Evolutionary conservation across 129 eudicot genomes (phyloP).

Genomic region (Chrysanthemum seticuspe): DNA sequence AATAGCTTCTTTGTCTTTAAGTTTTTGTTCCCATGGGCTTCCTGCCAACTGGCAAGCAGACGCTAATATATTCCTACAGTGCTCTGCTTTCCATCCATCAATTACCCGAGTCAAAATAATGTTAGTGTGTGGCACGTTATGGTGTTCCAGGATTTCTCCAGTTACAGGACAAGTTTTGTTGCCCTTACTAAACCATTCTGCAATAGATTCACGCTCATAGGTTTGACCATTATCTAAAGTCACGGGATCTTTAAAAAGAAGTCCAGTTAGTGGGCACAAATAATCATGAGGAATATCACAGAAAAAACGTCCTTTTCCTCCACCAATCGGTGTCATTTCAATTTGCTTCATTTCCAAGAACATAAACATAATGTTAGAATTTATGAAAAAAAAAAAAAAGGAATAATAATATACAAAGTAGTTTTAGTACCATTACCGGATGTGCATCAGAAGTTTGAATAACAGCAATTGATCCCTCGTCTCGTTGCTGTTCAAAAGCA

Average conservation of each 20-base stretch:
- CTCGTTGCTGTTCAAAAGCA: background rate
- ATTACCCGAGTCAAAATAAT: background rate
- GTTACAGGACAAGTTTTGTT: constrained; percentile 10
- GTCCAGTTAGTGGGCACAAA: background rate
- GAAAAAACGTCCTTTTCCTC: background rate
- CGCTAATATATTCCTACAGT: background rate
- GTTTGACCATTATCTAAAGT: constrained; percentile 10
- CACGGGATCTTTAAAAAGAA: constrained; percentile 1
- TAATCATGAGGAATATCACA: constrained; percentile 3
- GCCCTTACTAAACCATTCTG: constrained; percentile 10
- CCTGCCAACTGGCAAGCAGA: constrained; percentile 6
- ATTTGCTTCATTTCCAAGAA: constrained; percentile 1
- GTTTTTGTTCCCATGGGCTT: constrained; percentile 2
- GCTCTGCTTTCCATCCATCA: background rate
- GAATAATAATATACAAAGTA: background rate
- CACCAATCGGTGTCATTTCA: background rate
- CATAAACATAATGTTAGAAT: background rate
- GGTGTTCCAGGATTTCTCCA: background rate
- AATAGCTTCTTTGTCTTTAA: constrained; percentile 3
- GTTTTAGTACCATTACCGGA: background rate
- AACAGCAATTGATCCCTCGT: background rate
- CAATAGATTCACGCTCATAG: background rate
- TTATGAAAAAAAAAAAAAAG: background rate
- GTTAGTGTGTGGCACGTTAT: background rate
- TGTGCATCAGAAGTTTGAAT: background rate